Evolutionary conservation across 139 green algal genomes (phyloP).

Genomic region (Chlorella ohadii): DNA sequence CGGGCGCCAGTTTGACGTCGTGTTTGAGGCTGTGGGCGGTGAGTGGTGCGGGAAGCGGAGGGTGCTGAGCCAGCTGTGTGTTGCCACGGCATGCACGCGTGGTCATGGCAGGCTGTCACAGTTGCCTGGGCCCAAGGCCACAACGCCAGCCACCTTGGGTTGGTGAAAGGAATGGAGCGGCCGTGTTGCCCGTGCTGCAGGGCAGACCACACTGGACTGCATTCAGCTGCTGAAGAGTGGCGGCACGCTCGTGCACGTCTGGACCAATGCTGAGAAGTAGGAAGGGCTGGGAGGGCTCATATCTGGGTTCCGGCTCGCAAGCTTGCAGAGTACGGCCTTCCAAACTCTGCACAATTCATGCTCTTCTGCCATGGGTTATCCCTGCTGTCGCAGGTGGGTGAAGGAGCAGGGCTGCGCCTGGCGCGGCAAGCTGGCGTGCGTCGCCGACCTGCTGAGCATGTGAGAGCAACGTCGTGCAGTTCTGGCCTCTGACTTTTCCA

Average conservation of each 20-base stretch:
- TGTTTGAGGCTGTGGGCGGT: conserved; percentile 20
- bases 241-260: conserved; percentile 12
- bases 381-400: conserved; percentile 1
- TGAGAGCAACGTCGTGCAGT: neutral
- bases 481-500: too few species aligned
- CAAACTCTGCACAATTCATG: too few species aligned
- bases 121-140: too few species aligned
- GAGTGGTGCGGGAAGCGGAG: neutral
- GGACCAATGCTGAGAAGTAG: conserved; percentile 26
- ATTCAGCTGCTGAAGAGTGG: neutral
- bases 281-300: neutral
- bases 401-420: neutral
- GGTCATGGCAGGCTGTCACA: too few species aligned
- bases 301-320: neutral
- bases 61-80: neutral
- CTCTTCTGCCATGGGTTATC: too few species aligned
- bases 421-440: neutral
- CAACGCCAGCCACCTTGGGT: too few species aligned
- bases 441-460: neutral
- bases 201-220: neutral
- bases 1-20: neutral
- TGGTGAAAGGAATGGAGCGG: too few species aligned
- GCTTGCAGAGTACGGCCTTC: neutral
- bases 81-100: neutral
- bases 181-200: neutral